These are phyloP conservation scores for Durusdinium trenchii DNA, from an alignment of 73 alveolate species.

Conservation along the genomic window DNA sequence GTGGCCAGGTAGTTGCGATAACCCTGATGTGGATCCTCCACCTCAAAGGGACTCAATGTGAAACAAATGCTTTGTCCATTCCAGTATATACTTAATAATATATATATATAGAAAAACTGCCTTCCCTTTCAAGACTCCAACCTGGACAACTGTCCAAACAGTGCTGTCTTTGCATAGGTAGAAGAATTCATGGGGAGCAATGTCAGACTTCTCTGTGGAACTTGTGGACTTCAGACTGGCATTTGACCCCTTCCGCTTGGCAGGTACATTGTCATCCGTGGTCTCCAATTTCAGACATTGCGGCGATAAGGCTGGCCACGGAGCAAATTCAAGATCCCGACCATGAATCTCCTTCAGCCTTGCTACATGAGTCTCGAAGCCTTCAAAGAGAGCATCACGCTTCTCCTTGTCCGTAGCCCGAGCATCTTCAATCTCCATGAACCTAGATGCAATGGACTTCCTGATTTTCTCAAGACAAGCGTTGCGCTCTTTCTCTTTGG, in stretches of 20 bases:
- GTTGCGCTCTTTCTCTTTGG: not conserved
- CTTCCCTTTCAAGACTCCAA: too few species aligned
- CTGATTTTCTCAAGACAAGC: not conserved
- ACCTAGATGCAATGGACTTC: not conserved
- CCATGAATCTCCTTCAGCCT: not conserved
- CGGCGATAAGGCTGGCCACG: not conserved
- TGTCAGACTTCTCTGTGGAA: not conserved
- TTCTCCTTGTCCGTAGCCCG: not conserved
- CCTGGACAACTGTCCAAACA: conserved; percentile 12
- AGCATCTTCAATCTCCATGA: not conserved
- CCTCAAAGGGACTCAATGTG: not conserved
- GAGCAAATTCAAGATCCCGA: not conserved
- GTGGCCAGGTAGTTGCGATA: not conserved
- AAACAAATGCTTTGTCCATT: too few species aligned
- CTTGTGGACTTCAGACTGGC: not conserved
- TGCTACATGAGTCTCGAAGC: not conserved
- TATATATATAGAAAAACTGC: too few species aligned
- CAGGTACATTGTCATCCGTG: too few species aligned
- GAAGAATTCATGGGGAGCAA: not conserved
- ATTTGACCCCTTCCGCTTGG: not conserved
- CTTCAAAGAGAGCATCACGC: not conserved
- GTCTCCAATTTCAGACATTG: too few species aligned
- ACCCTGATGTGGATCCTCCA: not conserved
- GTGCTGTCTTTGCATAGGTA: not conserved
- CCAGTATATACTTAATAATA: too few species aligned